Percentiles rank a stretch among this genome's conserved stretches.
phyloP scores from a whole-genome alignment of 768 basidiomycete species.

The Clitopilus hobsonii region DNA sequence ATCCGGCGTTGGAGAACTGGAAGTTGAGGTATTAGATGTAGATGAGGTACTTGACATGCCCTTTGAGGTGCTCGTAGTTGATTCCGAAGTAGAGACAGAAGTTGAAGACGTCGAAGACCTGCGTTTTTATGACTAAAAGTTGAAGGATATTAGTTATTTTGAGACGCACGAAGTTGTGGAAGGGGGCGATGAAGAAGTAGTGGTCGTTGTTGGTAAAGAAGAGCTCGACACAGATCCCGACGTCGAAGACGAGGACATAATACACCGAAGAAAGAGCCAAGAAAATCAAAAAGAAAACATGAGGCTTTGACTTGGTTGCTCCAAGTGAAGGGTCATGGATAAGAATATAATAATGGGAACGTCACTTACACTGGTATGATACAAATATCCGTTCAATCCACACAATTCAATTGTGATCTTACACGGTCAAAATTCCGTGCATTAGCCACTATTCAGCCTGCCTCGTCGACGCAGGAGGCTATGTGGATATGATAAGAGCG shows the following conservation, averaged over 20 bases:
- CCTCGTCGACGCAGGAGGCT: background rate
- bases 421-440: background rate
- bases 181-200: conserved; percentile 7
- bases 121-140: background rate
- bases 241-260: conserved; percentile 1
- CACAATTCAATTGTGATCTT: background rate
- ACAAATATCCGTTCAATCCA: background rate
- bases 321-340: background rate
- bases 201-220: conserved; percentile 9
- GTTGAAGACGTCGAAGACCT: background rate
- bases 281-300: background rate
- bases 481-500: background rate
- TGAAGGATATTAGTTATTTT: background rate
- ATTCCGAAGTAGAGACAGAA: background rate
- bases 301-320: background rate
- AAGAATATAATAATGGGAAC: background rate
- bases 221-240: conserved; percentile 5
- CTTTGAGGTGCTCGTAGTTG: background rate
- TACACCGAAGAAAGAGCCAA: background rate
- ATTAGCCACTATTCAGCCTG: background rate
- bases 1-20: background rate
- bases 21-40: background rate
- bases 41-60: background rate
- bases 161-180: background rate
- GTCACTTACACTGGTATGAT: background rate